phyloP scores from a whole-genome alignment of 2,329 filamentous ascomycete genomes.

The Grosmannia huntii region DNA sequence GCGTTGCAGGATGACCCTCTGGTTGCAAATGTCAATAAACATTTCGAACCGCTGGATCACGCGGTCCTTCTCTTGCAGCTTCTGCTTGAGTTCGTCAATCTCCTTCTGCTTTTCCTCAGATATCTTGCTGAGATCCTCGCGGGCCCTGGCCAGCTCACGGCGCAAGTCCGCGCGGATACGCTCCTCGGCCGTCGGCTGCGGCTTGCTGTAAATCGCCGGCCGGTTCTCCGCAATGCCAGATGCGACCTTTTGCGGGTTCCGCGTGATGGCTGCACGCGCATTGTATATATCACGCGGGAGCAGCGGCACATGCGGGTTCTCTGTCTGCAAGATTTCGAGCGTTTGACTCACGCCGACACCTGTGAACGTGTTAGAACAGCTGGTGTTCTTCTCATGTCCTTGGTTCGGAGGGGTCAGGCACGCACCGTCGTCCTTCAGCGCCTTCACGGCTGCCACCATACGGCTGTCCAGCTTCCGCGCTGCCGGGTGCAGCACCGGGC shows the following conservation, averaged over 20 bases:
- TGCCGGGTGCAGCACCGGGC: conserved; percentile 52
- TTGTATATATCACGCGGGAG: conserved; percentile 56
- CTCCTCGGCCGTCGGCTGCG: conserved; percentile 49
- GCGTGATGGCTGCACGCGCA: conserved; percentile 52
- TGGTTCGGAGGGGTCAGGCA: conserved; percentile 10
- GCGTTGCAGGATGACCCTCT: conserved; percentile 50
- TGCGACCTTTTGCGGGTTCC: conserved; percentile 50
- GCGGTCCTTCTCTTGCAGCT: conserved; percentile 50
- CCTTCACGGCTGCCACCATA: conserved; percentile 55
- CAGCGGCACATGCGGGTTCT: conserved; percentile 50
- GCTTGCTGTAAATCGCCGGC: conserved; percentile 54
- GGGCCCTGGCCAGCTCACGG: conserved; percentile 44
- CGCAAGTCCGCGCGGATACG: conserved; percentile 49
- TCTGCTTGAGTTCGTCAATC: conserved; percentile 43
- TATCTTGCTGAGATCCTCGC: conserved; percentile 42
- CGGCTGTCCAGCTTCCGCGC: conserved; percentile 54
- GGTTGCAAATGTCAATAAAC: conserved; percentile 58
- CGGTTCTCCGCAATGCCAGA: conserved; percentile 46
- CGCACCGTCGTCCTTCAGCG: conserved; percentile 52
- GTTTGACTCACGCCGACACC: conserved; percentile 53
- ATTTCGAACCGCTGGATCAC: conserved; percentile 53
- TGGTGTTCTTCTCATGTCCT: not conserved
- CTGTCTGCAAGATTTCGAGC: conserved; percentile 50
- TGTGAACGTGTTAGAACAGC: conserved; percentile 19
- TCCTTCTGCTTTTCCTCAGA: conserved; percentile 44